Evolutionary conservation across 2,329 filamentous ascomycete species (phyloP), one percentile per base, ranked within the genome.

Genomic region (Aspergillus calidoustus): DNA sequence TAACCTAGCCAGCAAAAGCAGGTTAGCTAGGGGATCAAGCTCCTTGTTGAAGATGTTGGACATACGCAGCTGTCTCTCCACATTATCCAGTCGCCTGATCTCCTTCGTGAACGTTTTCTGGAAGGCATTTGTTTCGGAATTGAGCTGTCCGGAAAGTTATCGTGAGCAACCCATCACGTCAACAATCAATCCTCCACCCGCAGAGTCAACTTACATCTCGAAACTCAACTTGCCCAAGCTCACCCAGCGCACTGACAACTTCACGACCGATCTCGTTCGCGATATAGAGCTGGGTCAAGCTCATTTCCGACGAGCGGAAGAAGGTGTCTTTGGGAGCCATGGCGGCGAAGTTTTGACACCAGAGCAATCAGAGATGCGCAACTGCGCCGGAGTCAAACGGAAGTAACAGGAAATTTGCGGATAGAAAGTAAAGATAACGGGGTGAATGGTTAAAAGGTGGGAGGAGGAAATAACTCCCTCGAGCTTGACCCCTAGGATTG

Each of bases 251-350:
- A 76, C 93, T 97, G 66, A 98, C 93, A 72, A 97, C 94, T 83
- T 99, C 96, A 76, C 95, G 89, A 72, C 95, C 94, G 71, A 99
- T 98, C 85, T 99, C 95, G 78, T 97, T 98, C 75, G 95, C 92
- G 74, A 99, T 96, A 82, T 98, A 99, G 75, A 99, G 90, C 89
- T 99, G 95, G 75, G 96, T 96, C 90, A 99, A 90, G 86, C 93
- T 97, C 95, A 99, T 99, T 81, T 97, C 92, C 91, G 93, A 92
- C 78, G 95, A 99, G 87, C 96, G 94, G 89, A 99, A 98, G 84
- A 97, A 91, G 80, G 93, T 97, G 83, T 98, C 93, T 82, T 92
- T 83, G 57, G 84, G 81, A 80, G 83, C 86, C 87, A 89, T 89
- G 77, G 66, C 66, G 63, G 66, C 62, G 60, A 58, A n/a, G 49